Percentiles rank a stretch among this genome's conserved stretches.
Conservation (phyloP, 306 rosid species). For the Dalbergia oliveri region DNA sequence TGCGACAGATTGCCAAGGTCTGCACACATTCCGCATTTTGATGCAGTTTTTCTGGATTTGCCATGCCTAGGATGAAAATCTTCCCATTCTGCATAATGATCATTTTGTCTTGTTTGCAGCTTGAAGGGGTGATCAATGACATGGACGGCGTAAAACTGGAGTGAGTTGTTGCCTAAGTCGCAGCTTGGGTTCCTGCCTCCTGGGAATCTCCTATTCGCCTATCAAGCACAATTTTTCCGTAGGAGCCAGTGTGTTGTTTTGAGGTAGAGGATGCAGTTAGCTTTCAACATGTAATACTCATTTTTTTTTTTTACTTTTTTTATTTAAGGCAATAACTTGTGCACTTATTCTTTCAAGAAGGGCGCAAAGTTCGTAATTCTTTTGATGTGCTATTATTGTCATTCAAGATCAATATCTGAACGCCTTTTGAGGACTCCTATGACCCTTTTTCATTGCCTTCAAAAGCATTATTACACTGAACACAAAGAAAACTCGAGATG, state of each 20-base stretch:
- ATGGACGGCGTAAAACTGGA: slow-evolving; percentile 87
- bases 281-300: slow-evolving; percentile 45
- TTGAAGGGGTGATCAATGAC: slow-evolving; percentile 83
- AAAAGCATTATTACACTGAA: background rate
- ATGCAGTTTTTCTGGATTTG: slow-evolving; percentile 13
- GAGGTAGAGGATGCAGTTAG: slow-evolving; percentile 55
- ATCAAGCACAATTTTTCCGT: slow-evolving; percentile 30
- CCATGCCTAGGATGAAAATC: background rate
- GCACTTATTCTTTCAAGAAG: slow-evolving; percentile 38
- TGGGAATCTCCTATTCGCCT: slow-evolving; percentile 33
- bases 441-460: background rate
- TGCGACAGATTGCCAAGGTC: slow-evolving; percentile 94
- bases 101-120: slow-evolving; percentile 57
- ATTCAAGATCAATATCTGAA: background rate
- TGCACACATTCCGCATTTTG: slow-evolving; percentile 13
- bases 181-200: slow-evolving; percentile 22
- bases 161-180: slow-evolving; percentile 44
- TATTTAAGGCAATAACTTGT: slow-evolving; percentile 29
- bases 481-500: background rate
- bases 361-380: slow-evolving; percentile 32
- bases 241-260: slow-evolving; percentile 26
- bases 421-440: background rate
- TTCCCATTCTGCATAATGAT: background rate
- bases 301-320: slow-evolving; percentile 21
- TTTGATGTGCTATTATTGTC: background rate